These are phyloP conservation scores for Solioccasus polychromus DNA, from an alignment of 768 basidiomycete genomes.

Conservation along the genomic window DNA sequence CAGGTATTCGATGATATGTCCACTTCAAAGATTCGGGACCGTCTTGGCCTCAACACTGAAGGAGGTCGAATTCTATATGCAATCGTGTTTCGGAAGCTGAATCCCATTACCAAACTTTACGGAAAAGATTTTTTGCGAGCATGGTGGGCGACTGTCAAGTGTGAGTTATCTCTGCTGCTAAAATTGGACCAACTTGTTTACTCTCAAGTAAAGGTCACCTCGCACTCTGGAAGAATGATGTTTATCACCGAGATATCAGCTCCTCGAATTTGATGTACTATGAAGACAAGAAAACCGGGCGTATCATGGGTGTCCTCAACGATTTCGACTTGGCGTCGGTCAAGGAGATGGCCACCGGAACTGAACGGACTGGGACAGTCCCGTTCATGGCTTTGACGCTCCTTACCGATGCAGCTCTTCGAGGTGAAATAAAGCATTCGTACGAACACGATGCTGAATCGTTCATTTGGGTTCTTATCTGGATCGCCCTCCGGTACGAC, in stretches of 20 bases:
- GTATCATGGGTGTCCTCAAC: neutral
- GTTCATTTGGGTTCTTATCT: neutral
- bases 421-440: neutral
- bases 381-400: neutral
- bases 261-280: slow-evolving; percentile 1
- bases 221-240: neutral
- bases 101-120: neutral
- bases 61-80: neutral
- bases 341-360: neutral
- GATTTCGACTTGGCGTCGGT: slow-evolving; percentile 1
- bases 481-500: neutral
- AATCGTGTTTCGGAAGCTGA: neutral
- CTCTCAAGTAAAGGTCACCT: neutral
- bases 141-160: neutral
- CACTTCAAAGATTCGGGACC: neutral
- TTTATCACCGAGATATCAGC: neutral
- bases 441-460: neutral
- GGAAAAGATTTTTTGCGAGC: neutral
- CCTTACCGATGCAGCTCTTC: neutral
- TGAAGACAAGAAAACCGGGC: no score
- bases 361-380: neutral
- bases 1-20: neutral
- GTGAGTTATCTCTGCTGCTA: neutral
- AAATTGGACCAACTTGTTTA: neutral
- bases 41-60: neutral